These are phyloP conservation scores for Drechslerella stenobrocha DNA, from an alignment of 2,329 filamentous ascomycete genomes.

Conservation along the genomic window DNA sequence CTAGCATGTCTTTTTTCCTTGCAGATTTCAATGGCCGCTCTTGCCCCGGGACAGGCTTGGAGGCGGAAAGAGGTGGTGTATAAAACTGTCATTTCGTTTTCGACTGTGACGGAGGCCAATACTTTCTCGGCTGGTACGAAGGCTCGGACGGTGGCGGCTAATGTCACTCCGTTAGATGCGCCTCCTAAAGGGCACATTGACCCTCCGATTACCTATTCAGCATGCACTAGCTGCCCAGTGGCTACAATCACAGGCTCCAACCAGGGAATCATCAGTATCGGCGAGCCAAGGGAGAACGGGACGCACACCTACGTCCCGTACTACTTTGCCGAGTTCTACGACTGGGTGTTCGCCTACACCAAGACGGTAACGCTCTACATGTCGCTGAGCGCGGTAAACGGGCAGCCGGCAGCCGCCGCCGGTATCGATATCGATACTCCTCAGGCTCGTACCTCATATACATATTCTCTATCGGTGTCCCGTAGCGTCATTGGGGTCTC, in stretches of 20 bases:
- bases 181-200: conserved; percentile 12
- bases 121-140: no score
- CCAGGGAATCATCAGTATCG: conserved; percentile 35
- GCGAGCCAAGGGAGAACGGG: conserved; percentile 22
- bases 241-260: conserved; percentile 27
- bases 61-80: conserved; percentile 28
- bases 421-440: conserved; percentile 11
- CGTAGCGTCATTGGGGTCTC: conserved; percentile 39
- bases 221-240: conserved; percentile 20
- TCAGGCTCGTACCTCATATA: conserved; percentile 39
- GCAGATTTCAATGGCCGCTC: neutral
- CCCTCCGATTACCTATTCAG: conserved; percentile 36
- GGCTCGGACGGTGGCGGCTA: no score
- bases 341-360: conserved; percentile 39
- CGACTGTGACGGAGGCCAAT: conserved; percentile 29
- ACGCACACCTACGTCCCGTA: conserved; percentile 37
- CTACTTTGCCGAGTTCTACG: conserved; percentile 40
- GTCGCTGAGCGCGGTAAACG: conserved; percentile 31
- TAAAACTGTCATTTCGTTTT: conserved; percentile 35
- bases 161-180: conserved; percentile 1
- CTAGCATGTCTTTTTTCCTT: conserved; percentile 14
- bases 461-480: conserved; percentile 37
- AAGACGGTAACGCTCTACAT: conserved; percentile 43
- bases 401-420: conserved; percentile 12
- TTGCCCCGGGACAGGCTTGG: conserved; percentile 29